Percentiles rank a stretch among this genome's conserved stretches.
Conservation (phyloP, 352 stramenopile species). For the Phytophthora pseudosyringae region DNA sequence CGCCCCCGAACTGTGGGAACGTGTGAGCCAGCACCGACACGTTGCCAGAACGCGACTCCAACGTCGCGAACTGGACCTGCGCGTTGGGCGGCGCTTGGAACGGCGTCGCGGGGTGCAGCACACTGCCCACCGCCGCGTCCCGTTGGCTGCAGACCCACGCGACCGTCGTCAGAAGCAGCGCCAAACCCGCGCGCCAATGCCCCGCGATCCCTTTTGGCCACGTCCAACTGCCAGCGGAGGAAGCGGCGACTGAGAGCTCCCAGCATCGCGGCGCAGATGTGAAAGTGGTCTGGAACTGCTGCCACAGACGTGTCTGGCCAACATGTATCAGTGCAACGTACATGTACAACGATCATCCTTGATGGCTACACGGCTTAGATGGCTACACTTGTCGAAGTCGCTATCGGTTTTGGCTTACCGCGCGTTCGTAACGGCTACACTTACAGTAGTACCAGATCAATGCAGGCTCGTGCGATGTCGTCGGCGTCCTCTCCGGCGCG, state of each 20-base stretch:
- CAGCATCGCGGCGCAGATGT: conserved; percentile 1
- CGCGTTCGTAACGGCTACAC: not conserved
- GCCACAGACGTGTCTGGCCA: too few species aligned
- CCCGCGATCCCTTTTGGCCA: not conserved
- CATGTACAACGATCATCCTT: too few species aligned
- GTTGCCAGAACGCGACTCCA: not conserved
- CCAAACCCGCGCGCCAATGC: not conserved
- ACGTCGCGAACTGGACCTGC: conserved; percentile 9
- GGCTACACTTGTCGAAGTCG: not conserved
- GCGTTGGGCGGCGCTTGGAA: not conserved
- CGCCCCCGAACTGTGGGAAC: conserved; percentile 26
- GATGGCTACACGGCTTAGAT: not conserved
- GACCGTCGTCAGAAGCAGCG: conserved; percentile 8
- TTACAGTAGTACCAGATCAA: conserved; percentile 2
- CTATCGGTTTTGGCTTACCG: not conserved
- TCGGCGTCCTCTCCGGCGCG: not conserved
- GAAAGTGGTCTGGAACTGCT: too few species aligned
- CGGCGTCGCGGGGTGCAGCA: conserved; percentile 14
- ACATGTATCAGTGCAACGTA: too few species aligned
- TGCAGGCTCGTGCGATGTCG: conserved; percentile 9
- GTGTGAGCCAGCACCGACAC: not conserved
- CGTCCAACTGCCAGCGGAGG: conserved; percentile 3
- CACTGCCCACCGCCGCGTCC: not conserved
- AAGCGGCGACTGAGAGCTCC: conserved; percentile 1
- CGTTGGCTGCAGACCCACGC: not conserved